Evolutionary conservation across 1,284 basidiomycete genomes (phyloP).

Genomic region (Melanopsichium pennsylvanicum): DNA sequence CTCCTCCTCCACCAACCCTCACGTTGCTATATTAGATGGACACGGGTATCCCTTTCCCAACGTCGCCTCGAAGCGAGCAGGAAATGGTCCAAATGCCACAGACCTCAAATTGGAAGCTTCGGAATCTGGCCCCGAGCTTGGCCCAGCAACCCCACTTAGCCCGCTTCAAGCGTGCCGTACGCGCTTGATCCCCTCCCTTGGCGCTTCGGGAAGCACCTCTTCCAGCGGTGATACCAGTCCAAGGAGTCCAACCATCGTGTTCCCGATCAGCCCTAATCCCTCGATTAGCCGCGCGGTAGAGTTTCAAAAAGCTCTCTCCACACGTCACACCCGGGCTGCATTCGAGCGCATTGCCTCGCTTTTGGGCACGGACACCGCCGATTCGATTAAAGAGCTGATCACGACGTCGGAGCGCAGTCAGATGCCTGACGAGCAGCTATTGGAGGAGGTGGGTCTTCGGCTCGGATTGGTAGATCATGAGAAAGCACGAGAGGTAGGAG

Average conservation of each 20-base stretch:
- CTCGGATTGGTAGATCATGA: constrained; percentile 38
- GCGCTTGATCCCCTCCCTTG: background rate
- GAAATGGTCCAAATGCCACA: no score
- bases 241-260: constrained; percentile 31
- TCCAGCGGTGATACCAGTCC: constrained; percentile 3
- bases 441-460: constrained; percentile 16
- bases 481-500: constrained; percentile 8
- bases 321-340: constrained; percentile 4
- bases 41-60: constrained; percentile 32
- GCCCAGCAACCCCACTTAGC: constrained; percentile 19
- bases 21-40: no score
- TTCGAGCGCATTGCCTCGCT: background rate
- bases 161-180: constrained; percentile 17
- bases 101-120: no score
- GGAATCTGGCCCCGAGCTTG: background rate
- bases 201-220: background rate
- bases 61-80: no score
- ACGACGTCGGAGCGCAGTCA: constrained; percentile 12
- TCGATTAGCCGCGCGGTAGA: constrained; percentile 30
- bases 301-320: constrained; percentile 14
- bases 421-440: constrained; percentile 27
- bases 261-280: constrained; percentile 38
- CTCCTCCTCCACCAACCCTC: no score
- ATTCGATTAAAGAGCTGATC: constrained; percentile 14
- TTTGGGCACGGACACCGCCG: background rate